Conservation (phyloP, 495 filamentous ascomycete genomes). For the Parmelia sp. region DNA sequence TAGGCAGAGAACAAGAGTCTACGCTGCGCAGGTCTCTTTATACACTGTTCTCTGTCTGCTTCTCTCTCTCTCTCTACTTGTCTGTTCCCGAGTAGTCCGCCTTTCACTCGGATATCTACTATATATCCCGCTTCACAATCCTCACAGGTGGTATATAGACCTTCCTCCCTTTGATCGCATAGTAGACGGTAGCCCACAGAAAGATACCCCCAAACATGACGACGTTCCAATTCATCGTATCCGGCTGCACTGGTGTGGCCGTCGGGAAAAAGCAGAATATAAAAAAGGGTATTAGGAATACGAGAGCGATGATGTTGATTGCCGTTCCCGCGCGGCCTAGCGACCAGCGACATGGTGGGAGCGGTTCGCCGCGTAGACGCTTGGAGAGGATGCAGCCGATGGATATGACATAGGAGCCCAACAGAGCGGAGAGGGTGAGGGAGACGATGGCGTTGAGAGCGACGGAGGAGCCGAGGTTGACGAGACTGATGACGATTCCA, state of each 20-base stretch:
- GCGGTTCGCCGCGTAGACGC: conserved; percentile 35
- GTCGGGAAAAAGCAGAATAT: conserved; percentile 46
- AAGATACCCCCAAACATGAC: conserved; percentile 44
- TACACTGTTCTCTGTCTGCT: too few species aligned
- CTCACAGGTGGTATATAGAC: conserved; percentile 43
- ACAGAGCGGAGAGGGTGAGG: conserved; percentile 34
- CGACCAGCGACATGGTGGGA: conserved; percentile 39
- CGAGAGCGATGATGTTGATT: conserved; percentile 32
- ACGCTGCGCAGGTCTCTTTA: too few species aligned
- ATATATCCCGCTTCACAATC: conserved; percentile 32
- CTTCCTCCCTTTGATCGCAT: conserved; percentile 37
- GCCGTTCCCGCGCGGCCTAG: conserved; percentile 40
- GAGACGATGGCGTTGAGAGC: conserved; percentile 47
- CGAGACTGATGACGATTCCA: conserved; percentile 34
- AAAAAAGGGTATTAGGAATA: conserved; percentile 43
- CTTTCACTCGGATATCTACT: too few species aligned
- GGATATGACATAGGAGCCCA: conserved; percentile 40
- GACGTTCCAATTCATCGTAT: conserved; percentile 49
- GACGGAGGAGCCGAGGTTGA: conserved; percentile 52
- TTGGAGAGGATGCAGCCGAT: conserved; percentile 42
- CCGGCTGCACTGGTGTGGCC: conserved; percentile 31
- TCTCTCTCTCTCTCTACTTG: too few species aligned
- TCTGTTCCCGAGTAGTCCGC: too few species aligned
- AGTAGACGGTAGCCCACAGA: conserved; percentile 41
- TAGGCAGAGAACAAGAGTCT: too few species aligned